These are phyloP conservation scores for Fusarium solani-melongenae DNA, from an alignment of 2,329 filamentous ascomycete genomes.

Conservation along the genomic window DNA sequence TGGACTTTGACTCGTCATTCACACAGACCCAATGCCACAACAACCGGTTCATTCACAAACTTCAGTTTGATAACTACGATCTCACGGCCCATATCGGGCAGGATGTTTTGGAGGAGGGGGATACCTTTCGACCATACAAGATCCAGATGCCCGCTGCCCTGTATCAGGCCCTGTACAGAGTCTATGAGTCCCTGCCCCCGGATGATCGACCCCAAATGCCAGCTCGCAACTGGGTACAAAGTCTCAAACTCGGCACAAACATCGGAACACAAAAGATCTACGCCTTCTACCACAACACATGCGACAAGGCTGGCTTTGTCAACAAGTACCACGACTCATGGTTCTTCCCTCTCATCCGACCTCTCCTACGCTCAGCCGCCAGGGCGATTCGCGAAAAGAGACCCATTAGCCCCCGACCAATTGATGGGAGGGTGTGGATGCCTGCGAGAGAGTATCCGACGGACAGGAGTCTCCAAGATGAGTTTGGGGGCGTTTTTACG, in stretches of 20 bases:
- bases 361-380: constrained; percentile 8
- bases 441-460: constrained; percentile 13
- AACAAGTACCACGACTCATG: constrained; percentile 31
- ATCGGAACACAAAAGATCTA: constrained; percentile 36
- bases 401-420: constrained; percentile 13
- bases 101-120: constrained; percentile 14
- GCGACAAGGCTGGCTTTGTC: constrained; percentile 36
- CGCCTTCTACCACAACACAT: constrained; percentile 41
- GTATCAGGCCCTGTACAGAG: constrained; percentile 9
- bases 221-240: constrained; percentile 22
- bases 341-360: constrained; percentile 30
- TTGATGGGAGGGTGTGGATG: constrained; percentile 35
- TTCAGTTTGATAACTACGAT: constrained; percentile 54
- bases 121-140: constrained; percentile 14
- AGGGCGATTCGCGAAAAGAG: not conserved
- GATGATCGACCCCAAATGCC: not conserved
- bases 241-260: constrained; percentile 34
- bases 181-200: constrained; percentile 14
- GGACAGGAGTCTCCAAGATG: not conserved
- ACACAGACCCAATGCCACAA: constrained; percentile 59
- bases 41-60: constrained; percentile 59
- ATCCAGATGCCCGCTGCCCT: constrained; percentile 36
- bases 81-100: constrained; percentile 50
- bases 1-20: constrained; percentile 51
- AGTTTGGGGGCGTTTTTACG: constrained; percentile 25